Evolutionary conservation across 257 asterid species (phyloP).

Genomic region (Nicotiana paniculata): DNA sequence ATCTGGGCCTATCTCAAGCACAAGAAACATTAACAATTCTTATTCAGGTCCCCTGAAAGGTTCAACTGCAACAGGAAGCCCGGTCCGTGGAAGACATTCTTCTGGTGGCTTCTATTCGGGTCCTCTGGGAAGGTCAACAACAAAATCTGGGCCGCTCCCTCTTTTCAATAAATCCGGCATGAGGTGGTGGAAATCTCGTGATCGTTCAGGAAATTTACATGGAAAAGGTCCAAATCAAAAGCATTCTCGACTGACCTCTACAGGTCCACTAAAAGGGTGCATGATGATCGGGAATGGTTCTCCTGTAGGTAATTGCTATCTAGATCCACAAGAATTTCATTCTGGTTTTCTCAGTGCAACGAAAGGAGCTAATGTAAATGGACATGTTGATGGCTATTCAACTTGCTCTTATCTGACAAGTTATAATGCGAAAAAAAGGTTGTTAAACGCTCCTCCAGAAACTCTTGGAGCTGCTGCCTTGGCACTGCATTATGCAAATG

Average conservation of each 20-base stretch:
- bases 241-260: conserved; percentile 19
- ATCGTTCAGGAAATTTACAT: conserved; percentile 29
- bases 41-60: conserved; percentile 59
- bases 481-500: conserved; percentile 78
- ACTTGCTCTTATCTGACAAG: conserved; percentile 22
- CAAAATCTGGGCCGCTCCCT: conserved; percentile 42
- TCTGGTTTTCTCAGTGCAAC: conserved; percentile 3
- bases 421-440: conserved; percentile 31
- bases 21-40: conserved; percentile 27
- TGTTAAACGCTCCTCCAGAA: conserved; percentile 59
- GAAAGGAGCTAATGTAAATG: conserved; percentile 7
- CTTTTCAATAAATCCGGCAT: conserved; percentile 35
- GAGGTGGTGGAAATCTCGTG: conserved; percentile 56
- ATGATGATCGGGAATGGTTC: conserved; percentile 32
- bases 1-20: conserved; percentile 61
- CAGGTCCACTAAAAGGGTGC: conserved; percentile 34
- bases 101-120: conserved; percentile 48
- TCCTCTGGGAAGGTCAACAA: conserved; percentile 44
- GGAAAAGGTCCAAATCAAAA: conserved; percentile 31
- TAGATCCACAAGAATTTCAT: conserved; percentile 14
- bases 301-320: conserved; percentile 18
- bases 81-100: conserved; percentile 29
- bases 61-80: conserved; percentile 32
- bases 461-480: conserved; percentile 85
- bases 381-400: conserved; percentile 21